These are phyloP conservation scores for Pestalotiopsis fici DNA, from an alignment of 2,329 filamentous ascomycete genomes.

Conservation along the genomic window DNA sequence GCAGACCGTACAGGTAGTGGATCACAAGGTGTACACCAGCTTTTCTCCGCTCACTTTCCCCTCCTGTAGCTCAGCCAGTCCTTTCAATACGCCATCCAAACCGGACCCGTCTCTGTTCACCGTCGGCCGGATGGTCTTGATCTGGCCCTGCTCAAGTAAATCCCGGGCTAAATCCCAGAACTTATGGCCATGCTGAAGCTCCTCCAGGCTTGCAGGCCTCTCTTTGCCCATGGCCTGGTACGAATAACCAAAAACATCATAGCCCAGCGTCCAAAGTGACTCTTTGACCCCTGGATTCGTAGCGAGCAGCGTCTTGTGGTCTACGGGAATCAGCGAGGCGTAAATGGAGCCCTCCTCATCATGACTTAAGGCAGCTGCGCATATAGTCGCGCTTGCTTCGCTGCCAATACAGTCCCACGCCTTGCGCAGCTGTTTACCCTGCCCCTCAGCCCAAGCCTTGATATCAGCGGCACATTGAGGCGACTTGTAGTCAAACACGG, in stretches of 20 bases:
- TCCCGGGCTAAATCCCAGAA: conserved; percentile 36
- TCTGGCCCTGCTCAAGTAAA: conserved; percentile 35
- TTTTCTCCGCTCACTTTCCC: conserved; percentile 42
- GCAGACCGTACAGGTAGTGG: no score
- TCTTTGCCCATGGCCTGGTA: conserved; percentile 18
- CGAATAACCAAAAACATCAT: conserved; percentile 39
- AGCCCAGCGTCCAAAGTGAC: conserved; percentile 34
- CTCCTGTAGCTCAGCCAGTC: conserved; percentile 32
- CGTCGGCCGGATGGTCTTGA: conserved; percentile 35
- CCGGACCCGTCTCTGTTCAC: conserved; percentile 30
- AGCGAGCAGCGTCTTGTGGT: conserved; percentile 38
- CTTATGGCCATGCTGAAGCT: conserved; percentile 35
- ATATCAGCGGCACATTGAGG: conserved; percentile 22
- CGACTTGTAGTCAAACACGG: conserved; percentile 32
- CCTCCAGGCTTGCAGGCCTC: conserved; percentile 20
- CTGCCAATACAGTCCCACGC: conserved; percentile 36
- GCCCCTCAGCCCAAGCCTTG: conserved; percentile 17
- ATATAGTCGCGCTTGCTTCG: conserved; percentile 26
- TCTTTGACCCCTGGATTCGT: conserved; percentile 39
- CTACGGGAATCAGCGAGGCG: conserved; percentile 38
- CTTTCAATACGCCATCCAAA: conserved; percentile 34
- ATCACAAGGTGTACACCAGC: conserved; percentile 43
- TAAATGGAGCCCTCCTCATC: conserved; percentile 34
- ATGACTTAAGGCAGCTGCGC: conserved; percentile 29
- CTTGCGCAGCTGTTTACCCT: conserved; percentile 14